These are phyloP conservation scores for Leccinum barrowsii DNA, from an alignment of 768 basidiomycete species.

Conservation along the genomic window DNA sequence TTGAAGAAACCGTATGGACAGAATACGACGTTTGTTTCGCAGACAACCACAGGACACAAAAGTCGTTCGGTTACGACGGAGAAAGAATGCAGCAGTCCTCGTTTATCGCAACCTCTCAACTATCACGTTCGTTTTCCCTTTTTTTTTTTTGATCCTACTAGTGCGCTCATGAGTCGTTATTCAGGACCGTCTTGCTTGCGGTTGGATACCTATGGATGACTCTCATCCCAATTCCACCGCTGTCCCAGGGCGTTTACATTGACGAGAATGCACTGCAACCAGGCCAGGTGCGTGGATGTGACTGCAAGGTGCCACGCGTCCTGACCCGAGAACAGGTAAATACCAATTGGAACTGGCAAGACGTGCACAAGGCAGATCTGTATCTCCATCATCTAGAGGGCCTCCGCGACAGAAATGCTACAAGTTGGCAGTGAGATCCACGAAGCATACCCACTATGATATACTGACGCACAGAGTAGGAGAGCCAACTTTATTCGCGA, in stretches of 20 bases:
- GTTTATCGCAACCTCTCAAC: conserved; percentile 33
- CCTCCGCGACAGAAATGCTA: conserved; percentile 59
- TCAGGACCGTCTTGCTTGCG: conserved; percentile 54
- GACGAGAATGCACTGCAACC: conserved; percentile 97
- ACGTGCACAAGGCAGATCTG: conserved; percentile 84
- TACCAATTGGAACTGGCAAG: conserved; percentile 87
- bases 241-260: conserved; percentile 73
- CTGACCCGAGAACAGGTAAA: conserved; percentile 60
- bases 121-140: conserved; percentile 25
- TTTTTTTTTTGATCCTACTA: neutral
- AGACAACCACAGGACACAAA: conserved; percentile 29
- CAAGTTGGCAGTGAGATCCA: conserved; percentile 66
- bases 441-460: neutral
- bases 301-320: neutral
- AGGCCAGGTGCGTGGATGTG: conserved; percentile 57
- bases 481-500: conserved; percentile 56
- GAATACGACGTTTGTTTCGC: conserved; percentile 15
- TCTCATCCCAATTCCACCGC: conserved; percentile 61
- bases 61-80: conserved; percentile 43
- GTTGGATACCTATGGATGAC: conserved; percentile 82
- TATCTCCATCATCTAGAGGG: conserved; percentile 69
- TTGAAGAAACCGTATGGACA: conserved; percentile 18
- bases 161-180: neutral
- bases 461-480: conserved; percentile 37
- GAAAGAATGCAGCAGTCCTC: conserved; percentile 34